phyloP scores from a whole-genome alignment of 352 stramenopile species.

The Phytopythium vexans region DNA sequence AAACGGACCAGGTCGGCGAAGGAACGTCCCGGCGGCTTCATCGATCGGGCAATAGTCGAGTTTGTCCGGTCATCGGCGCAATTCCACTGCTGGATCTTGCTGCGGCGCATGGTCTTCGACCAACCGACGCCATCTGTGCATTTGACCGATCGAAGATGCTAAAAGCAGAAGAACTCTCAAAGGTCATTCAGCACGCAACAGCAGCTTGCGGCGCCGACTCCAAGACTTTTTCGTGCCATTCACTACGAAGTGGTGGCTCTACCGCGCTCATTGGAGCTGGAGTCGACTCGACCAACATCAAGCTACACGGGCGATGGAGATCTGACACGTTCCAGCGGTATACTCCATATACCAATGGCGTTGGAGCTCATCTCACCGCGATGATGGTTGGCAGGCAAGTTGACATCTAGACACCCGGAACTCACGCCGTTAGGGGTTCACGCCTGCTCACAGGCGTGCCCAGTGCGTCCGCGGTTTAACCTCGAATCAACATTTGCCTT shows the following conservation, averaged over 20 bases:
- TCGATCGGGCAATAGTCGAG: not conserved
- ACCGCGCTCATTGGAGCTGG: constrained; percentile 1
- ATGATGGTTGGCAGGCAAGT: too few species aligned
- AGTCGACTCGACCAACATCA: constrained; percentile 4
- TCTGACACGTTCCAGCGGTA: constrained; percentile 8
- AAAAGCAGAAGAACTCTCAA: not conserved
- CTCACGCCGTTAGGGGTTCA: too few species aligned
- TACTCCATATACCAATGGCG: too few species aligned
- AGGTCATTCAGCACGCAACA: not conserved
- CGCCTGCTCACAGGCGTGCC: too few species aligned
- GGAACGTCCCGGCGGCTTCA: not conserved
- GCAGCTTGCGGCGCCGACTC: not conserved
- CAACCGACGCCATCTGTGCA: not conserved
- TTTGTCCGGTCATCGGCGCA: constrained; percentile 5
- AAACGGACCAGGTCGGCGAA: constrained; percentile 8
- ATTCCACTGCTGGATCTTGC: constrained; percentile 4
- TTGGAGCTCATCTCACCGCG: too few species aligned
- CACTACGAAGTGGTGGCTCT: constrained; percentile 1
- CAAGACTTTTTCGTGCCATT: constrained; percentile 3
- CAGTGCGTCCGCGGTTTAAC: too few species aligned
- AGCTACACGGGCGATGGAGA: constrained; percentile 3
- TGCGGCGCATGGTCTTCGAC: not conserved
- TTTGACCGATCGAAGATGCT: constrained; percentile 1
- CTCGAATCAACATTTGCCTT: too few species aligned
- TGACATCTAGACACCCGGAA: too few species aligned